phyloP scores from a whole-genome alignment of 2,329 filamentous ascomycete genomes.

The Diplodia corticola region DNA sequence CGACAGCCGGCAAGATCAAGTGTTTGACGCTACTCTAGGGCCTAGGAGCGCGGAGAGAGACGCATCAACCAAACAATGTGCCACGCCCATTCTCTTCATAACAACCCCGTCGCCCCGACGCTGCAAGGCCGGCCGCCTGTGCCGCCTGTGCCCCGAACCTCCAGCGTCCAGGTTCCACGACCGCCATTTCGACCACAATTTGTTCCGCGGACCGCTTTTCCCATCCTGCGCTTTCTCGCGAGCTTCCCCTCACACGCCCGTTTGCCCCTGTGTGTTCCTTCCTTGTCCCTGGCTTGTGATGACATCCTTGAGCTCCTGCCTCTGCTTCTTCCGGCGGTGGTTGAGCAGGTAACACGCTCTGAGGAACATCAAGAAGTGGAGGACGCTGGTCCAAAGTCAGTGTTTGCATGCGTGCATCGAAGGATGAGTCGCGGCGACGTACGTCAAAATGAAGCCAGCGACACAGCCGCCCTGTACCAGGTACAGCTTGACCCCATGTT shows the following conservation, averaged over 20 bases:
- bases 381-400: background rate
- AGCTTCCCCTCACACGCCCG: background rate
- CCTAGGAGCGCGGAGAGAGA: background rate
- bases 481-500: too few relatives aligned
- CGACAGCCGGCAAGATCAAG: background rate
- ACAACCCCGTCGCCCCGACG: background rate
- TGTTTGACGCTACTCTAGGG: background rate
- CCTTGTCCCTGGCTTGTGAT: background rate
- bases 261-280: background rate
- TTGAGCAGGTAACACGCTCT: background rate
- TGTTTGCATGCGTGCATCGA: background rate
- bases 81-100: background rate
- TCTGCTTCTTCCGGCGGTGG: background rate
- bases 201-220: background rate
- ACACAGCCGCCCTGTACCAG: background rate
- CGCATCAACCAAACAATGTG: background rate
- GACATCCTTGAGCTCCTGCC: background rate
- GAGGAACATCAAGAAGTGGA: background rate
- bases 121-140: background rate
- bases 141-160: background rate
- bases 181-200: background rate
- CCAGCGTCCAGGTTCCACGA: too few relatives aligned
- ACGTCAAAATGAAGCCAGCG: background rate
- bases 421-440: background rate
- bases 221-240: background rate